Evolutionary conservation across 768 basidiomycete genomes (phyloP).

Genomic region (Lentinula boryana): DNA sequence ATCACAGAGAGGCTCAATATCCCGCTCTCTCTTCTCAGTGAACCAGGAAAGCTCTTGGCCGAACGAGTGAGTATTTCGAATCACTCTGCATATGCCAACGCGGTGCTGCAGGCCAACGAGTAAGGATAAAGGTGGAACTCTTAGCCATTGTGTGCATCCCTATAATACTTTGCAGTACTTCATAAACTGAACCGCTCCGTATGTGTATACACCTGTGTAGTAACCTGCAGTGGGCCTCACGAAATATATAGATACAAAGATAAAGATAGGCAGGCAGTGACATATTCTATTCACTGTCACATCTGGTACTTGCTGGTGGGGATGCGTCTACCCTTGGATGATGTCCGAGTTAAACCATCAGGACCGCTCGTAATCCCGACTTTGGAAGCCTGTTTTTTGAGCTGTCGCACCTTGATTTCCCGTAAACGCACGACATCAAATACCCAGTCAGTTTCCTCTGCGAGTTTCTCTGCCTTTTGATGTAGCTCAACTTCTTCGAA

Average conservation of each 20-base stretch:
- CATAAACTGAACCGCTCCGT: slow-evolving; percentile 16
- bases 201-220: too few relatives aligned
- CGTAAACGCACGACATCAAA: slow-evolving; percentile 50
- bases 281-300: background rate
- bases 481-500: slow-evolving; percentile 55
- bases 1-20: slow-evolving; percentile 46
- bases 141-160: too few relatives aligned
- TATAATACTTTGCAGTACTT: too few relatives aligned
- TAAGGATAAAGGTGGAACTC: background rate
- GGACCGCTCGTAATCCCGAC: background rate
- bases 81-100: slow-evolving; percentile 52
- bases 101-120: slow-evolving; percentile 35
- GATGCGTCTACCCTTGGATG: background rate
- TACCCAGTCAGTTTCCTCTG: slow-evolving; percentile 64
- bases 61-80: slow-evolving; percentile 54
- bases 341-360: background rate
- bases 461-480: slow-evolving; percentile 37
- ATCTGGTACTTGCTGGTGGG: background rate
- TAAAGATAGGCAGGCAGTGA: too few relatives aligned
- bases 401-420: slow-evolving; percentile 21
- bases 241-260: too few relatives aligned
- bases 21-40: slow-evolving; percentile 36
- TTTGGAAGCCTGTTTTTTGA: background rate
- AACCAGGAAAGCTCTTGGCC: slow-evolving; percentile 41
- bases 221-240: too few relatives aligned